These are phyloP conservation scores for Hysterium pulicare DNA, from an alignment of 2,329 filamentous ascomycete genomes.

Conservation along the genomic window DNA sequence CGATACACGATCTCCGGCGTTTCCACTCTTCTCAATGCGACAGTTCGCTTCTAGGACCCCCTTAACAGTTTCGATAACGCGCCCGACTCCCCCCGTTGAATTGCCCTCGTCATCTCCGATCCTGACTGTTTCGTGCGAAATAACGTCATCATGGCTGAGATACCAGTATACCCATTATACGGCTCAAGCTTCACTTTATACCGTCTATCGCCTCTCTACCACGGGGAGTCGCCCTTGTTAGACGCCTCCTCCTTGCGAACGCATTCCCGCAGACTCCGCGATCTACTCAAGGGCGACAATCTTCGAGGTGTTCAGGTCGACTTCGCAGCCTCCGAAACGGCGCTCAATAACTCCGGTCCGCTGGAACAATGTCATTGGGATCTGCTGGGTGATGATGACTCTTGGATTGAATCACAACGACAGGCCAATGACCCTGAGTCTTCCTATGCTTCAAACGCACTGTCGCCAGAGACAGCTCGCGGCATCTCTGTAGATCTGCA, in stretches of 20 bases:
- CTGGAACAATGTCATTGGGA: constrained; percentile 48
- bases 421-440: constrained; percentile 32
- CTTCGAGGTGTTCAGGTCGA: constrained; percentile 46
- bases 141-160: constrained; percentile 26
- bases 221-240: constrained; percentile 38
- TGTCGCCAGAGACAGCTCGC: constrained; percentile 24
- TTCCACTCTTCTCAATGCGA: no score
- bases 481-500: constrained; percentile 50
- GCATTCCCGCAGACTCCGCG: constrained; percentile 48
- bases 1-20: no score
- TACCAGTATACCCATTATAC: constrained; percentile 45
- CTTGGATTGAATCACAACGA: constrained; percentile 37
- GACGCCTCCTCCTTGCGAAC: constrained; percentile 37
- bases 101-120: no score
- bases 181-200: constrained; percentile 54
- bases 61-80: background rate
- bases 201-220: constrained; percentile 53
- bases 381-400: constrained; percentile 39
- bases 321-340: constrained; percentile 34
- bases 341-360: constrained; percentile 45
- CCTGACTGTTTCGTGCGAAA: background rate
- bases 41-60: no score
- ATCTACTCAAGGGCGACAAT: constrained; percentile 49
- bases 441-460: constrained; percentile 18
- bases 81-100: background rate